Evolutionary conservation across 768 basidiomycete species (phyloP).

Genomic region (Termitomyces eurrhizus): DNA sequence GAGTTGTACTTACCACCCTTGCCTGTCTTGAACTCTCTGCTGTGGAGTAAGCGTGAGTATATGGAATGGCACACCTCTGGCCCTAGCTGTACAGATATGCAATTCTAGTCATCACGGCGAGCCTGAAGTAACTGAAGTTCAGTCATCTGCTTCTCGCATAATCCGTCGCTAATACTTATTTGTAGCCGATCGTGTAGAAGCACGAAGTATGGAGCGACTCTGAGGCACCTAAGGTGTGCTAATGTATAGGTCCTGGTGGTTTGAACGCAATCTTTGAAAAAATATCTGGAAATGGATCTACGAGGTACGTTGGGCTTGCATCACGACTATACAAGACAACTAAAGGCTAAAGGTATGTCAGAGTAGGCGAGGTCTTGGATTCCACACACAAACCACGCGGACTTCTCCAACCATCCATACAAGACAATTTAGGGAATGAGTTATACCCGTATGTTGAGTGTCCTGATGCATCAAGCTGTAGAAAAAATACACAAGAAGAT

Average conservation of each 20-base stretch:
- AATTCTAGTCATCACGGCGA: not conserved
- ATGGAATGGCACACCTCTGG: too few relatives aligned
- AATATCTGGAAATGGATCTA: slow-evolving; percentile 58
- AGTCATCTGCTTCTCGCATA: not conserved
- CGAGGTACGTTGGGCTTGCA: slow-evolving; percentile 33
- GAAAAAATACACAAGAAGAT: not conserved
- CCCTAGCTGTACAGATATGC: not conserved
- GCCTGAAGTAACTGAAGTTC: slow-evolving; percentile 17
- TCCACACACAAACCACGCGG: slow-evolving; percentile 8
- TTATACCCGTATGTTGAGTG: slow-evolving; percentile 43
- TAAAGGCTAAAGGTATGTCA: slow-evolving; percentile 15
- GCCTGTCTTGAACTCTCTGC: too few relatives aligned
- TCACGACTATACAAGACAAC: not conserved
- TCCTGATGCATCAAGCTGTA: too few relatives aligned
- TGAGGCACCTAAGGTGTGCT: slow-evolving; percentile 29
- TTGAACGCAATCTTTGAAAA: slow-evolving; percentile 67
- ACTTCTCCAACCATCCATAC: slow-evolving; percentile 45
- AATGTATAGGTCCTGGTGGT: slow-evolving; percentile 64
- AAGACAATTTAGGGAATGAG: slow-evolving; percentile 56
- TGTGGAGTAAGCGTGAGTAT: too few relatives aligned
- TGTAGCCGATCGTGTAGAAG: slow-evolving; percentile 19
- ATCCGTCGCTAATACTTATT: not conserved
- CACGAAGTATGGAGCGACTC: slow-evolving; percentile 23
- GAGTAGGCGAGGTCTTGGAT: slow-evolving; percentile 50
- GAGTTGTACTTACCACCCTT: too few relatives aligned